Evolutionary conservation across 345 rosid species (phyloP), one percentile per base, ranked within the genome.

Genomic region (Aegle marmelos): DNA sequence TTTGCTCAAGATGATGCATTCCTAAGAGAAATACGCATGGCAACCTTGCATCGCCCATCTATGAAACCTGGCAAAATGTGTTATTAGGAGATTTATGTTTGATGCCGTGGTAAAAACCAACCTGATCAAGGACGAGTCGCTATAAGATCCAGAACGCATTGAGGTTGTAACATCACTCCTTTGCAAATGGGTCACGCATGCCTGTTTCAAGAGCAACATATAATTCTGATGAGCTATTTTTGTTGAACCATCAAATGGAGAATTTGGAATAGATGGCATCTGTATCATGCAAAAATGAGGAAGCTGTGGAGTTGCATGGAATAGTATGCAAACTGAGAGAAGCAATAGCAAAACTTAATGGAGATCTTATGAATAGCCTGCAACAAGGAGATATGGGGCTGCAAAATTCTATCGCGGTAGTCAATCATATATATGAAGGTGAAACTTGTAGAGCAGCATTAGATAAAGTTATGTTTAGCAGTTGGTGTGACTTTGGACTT

Each of bases 111-210:
- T 80, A 10, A 75, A 88, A 3, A 79, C 89, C 57, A 50, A 56
- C 39, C 83, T 8, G 10, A 0, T 87, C 7, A 84, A 78, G 83
- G 75, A 59, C 16, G 80, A 33, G 53, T 86, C 83, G 27, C 77
- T 83, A 5, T 73, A 28, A 22, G 80, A 84, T 33, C 92, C 90
- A 0, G 82, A 90, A 24, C 70, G 90, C 53, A 82, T 87, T 0
- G 91, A 89, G 70, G 87, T 82, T 21, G 87, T 88, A 11, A 80
- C 89, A 16, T 93, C 91, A 63, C 80, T 88, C 39, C 80, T 89
- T 30, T 87, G 88, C 85, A 84, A 81, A 74, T 57, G 75, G 45
- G 82, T 76, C 31, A 82, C 82, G 83, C 39, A 82, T 83, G 83
- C 39, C 77, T 39, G 81, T 76, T 74, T 73, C 16, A 82, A 83